A percentile compares a stretch with the other conserved stretches of the same genome.
Conservation (phyloP, 805 yeast species). For the Yarrowia divulgata region DNA sequence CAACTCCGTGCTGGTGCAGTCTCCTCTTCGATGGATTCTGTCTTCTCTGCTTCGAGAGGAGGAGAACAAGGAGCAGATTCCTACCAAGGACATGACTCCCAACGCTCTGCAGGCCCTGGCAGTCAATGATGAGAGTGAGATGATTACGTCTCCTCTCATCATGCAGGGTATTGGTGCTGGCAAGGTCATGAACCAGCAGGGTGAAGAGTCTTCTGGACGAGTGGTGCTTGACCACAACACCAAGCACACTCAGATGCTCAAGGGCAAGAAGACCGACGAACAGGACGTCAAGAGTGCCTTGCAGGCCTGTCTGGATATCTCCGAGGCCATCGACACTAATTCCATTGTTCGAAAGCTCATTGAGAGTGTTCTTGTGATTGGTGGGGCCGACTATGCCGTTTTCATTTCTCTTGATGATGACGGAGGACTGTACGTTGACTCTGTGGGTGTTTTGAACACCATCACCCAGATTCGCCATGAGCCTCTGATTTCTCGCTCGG, state of each 20-base stretch:
- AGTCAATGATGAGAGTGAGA: slow-evolving; percentile 16
- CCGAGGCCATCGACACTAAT: slow-evolving; percentile 55
- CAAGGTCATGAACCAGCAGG: slow-evolving; percentile 26
- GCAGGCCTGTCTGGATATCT: slow-evolving; percentile 58
- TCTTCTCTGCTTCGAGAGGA: slow-evolving; percentile 48
- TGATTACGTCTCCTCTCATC: slow-evolving; percentile 26
- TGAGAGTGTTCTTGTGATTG: slow-evolving; percentile 52
- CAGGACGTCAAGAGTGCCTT: slow-evolving; percentile 52
- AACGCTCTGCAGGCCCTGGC: slow-evolving; percentile 20
- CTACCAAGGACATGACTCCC: slow-evolving; percentile 22
- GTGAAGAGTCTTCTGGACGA: slow-evolving; percentile 12
- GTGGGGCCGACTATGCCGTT: slow-evolving; percentile 53
- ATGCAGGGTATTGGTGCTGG: slow-evolving; percentile 39
- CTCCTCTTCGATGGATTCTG: slow-evolving; percentile 48
- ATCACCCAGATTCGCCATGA: slow-evolving; percentile 51
- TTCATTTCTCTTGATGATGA: slow-evolving; percentile 49
- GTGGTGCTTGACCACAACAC: slow-evolving; percentile 26
- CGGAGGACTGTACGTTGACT: slow-evolving; percentile 48
- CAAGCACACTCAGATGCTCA: slow-evolving; percentile 34
- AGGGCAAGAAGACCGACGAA: slow-evolving; percentile 32
- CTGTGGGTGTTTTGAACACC: slow-evolving; percentile 47
- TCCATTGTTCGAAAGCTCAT: slow-evolving; percentile 53
- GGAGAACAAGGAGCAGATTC: slow-evolving; percentile 30
- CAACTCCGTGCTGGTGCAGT: slow-evolving; percentile 42
- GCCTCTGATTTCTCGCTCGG: slow-evolving; percentile 53